Base-by-base conservation (phyloP, 2,329 filamentous ascomycete species). In the Atkinsonella hypoxylon region DNA sequence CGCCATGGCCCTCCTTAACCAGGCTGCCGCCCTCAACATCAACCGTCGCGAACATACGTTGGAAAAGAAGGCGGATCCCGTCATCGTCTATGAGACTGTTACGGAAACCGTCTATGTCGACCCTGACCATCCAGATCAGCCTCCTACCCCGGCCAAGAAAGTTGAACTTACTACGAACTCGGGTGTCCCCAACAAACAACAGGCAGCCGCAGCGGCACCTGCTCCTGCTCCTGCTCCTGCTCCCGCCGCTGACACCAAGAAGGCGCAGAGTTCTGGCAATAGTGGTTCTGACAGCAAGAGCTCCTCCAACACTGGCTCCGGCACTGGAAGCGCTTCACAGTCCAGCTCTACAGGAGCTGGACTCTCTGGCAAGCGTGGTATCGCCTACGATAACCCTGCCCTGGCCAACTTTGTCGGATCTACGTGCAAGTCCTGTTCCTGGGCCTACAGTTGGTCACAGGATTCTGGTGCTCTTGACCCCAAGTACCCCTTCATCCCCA, bases 381-480 rank as follows among this genome's bases (percentile, higher is more conserved):
- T 87, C 47, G 78, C 78, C 47, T 88, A 82, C 76, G 86, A 87
- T 66, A 69, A 78, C 32, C 72, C 72, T 50, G 58, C 57, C 30
- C 69, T 83, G 36, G 74, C 76, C 62, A 66, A 70, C 50, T 59
- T 66, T 55, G 82, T 87, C 63, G 64, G 66, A 54, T 53, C 38
- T 38, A 47, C 45, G 38, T 68, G 65, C 57, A 56, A 58, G 9
- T 44, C n/a, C 51, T 72, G 78, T 60, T 66, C 67, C 40, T 87
- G 83, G 79, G 75, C 68, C 45, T 85, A 85, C 74, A 86, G 86
- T 76, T 88, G 84, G 84, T 80, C 68, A 43, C 72, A 74, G 45
- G 55, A 55, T 11, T 59, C 70, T 45, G 64, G 68, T 53, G 68
- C 69, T 39, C 68, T 74, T 10, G 61, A 73, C 49, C 62, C 64